Percentiles rank a stretch among this genome's conserved stretches.
These are phyloP conservation scores for Phytophthora palmivora DNA, from an alignment of 352 stramenopile genomes.

Conservation along the genomic window DNA sequence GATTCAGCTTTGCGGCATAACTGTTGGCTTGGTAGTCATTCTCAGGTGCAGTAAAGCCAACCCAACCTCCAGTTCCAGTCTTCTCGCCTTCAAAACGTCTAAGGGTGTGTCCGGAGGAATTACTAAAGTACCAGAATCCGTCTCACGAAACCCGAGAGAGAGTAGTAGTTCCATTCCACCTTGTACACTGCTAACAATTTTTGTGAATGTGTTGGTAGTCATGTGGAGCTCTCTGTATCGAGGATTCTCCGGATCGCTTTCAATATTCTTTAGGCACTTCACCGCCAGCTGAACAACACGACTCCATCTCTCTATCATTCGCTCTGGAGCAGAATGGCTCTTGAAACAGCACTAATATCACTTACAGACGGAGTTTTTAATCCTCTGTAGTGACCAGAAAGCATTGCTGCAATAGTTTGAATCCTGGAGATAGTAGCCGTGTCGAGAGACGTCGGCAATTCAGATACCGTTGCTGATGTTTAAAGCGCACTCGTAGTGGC, in stretches of 20 bases:
- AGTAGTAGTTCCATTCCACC: conserved; percentile 55
- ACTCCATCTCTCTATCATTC: conserved; percentile 33
- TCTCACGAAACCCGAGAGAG: conserved; percentile 64
- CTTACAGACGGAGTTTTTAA: conserved; percentile 51
- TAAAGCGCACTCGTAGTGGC: conserved; percentile 52
- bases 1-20: not conserved
- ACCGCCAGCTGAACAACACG: conserved; percentile 50
- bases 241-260: conserved; percentile 50
- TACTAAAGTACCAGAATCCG: conserved; percentile 41
- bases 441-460: conserved; percentile 31
- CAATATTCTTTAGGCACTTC: conserved; percentile 63
- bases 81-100: conserved; percentile 39
- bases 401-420: conserved; percentile 47
- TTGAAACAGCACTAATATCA: conserved; percentile 60
- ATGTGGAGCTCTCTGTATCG: conserved; percentile 64
- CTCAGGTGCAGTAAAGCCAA: conserved; percentile 23
- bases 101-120: conserved; percentile 38
- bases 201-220: conserved; percentile 55
- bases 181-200: conserved; percentile 36
- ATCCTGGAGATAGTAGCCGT: conserved; percentile 37
- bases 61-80: conserved; percentile 59
- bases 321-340: conserved; percentile 36
- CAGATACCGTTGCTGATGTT: conserved; percentile 29
- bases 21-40: not conserved
- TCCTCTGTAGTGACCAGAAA: conserved; percentile 53